A percentile compares a stretch with the other conserved stretches of the same genome.
Conservation (phyloP, 1,284 basidiomycete genomes). For the Takashimella koratensis region DNA sequence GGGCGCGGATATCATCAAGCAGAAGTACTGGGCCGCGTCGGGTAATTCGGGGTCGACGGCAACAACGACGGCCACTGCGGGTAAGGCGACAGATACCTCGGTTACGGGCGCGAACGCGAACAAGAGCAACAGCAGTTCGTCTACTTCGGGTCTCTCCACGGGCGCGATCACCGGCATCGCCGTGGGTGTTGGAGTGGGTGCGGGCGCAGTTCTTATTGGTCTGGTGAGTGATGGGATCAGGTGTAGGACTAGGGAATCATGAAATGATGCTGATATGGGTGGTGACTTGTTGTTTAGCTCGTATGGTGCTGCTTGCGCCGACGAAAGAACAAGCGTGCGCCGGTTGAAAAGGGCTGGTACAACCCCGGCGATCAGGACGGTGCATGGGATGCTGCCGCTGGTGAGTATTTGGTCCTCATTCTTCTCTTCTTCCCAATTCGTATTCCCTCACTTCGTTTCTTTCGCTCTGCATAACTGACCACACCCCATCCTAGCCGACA, state of each 20-base stretch:
- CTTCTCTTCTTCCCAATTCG: background rate
- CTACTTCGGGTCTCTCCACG: slow-evolving; percentile 6
- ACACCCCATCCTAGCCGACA: slow-evolving; percentile 25
- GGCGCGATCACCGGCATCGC: slow-evolving; percentile 41
- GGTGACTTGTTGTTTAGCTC: slow-evolving; percentile 3
- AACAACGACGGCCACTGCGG: slow-evolving; percentile 8
- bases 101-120: slow-evolving; percentile 21
- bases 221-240: slow-evolving; percentile 18
- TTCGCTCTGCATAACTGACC: background rate
- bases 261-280: background rate
- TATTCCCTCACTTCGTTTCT: background rate
- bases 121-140: slow-evolving; percentile 8
- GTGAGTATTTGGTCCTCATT: no score
- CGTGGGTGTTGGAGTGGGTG: slow-evolving; percentile 39
- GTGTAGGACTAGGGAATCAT: no score
- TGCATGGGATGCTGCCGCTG: slow-evolving; percentile 20
- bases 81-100: slow-evolving; percentile 28
- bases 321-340: slow-evolving; percentile 23
- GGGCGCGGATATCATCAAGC: slow-evolving; percentile 60
- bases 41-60: slow-evolving; percentile 4
- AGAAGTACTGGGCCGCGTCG: slow-evolving; percentile 26
- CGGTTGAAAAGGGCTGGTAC: slow-evolving; percentile 28
- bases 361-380: slow-evolving; percentile 13
- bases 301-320: slow-evolving; percentile 26
- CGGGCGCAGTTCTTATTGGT: slow-evolving; percentile 27